Conservation (phyloP, 129 eudicot species). For the Lactuca sativa region DNA sequence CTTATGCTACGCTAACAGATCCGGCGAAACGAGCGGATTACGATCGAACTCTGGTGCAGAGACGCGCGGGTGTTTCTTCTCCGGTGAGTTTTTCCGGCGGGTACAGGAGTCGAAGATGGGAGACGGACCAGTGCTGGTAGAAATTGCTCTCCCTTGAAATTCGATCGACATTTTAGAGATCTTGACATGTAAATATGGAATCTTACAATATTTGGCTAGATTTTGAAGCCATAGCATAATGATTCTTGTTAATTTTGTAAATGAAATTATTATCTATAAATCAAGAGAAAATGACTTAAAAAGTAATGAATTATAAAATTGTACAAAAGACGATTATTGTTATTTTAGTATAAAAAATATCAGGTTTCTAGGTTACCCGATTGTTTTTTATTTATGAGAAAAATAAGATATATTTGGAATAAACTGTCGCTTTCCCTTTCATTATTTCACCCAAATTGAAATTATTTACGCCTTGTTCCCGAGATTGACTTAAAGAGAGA, state of each 20-base stretch:
- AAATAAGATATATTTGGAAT: no score
- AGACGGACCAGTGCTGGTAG: constrained; percentile 90
- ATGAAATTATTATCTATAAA: constrained; percentile 2
- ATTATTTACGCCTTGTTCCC: no score
- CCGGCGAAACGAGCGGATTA: constrained; percentile 71
- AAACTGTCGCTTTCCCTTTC: no score
- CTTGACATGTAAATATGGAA: background rate
- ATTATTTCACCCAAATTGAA: no score
- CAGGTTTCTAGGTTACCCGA: no score
- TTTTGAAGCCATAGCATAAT: constrained; percentile 7
- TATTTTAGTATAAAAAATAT: no score
- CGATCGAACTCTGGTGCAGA: constrained; percentile 46
- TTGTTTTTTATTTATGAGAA: no score
- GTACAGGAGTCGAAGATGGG: background rate
- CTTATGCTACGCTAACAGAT: constrained; percentile 65
- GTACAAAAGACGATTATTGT: no score
- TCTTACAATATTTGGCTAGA: background rate
- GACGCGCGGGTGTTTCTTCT: constrained; percentile 24
- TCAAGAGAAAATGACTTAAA: no score
- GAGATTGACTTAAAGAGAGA: no score
- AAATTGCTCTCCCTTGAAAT: background rate
- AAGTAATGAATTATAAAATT: no score
- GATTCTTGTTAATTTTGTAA: background rate
- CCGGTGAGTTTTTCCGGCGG: constrained; percentile 18
- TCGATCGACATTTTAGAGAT: constrained; percentile 16